Base-by-base conservation (phyloP, 176 grass and related monocot genomes). In the Oryza coarctata region DNA sequence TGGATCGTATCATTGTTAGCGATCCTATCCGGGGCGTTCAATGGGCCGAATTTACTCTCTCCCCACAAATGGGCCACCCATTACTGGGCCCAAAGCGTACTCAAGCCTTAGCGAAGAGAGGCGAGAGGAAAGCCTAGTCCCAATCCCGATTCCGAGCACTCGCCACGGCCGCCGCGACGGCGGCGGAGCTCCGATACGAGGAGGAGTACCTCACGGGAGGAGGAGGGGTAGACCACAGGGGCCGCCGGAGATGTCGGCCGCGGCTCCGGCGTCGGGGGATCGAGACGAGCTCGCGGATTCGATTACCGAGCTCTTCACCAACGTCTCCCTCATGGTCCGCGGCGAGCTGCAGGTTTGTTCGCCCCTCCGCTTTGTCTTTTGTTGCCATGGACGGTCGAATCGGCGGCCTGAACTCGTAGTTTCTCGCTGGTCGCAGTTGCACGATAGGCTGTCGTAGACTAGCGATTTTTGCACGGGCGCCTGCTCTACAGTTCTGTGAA, bases 261-360 rank as follows among this genome's bases (percentile, higher is more conserved):
- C 23, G 75, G 80, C 41, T 70, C 66, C 65, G 62, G 73, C 78
- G 75, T 3, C 47, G 36, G 85, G 47, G 23, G 60, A 36, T 50
- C 77, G 83, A 73, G 92, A 94, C 29, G 88, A 92, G 65, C 92
- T 99, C 0, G 83, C 89, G 20, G 96, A 93, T 49, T 91, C 89
- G 3, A 80, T 99, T 12, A 64, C 38, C 1, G 93, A 92, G 80
- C 89, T 99, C 83, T 95, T 99, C 96, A 50, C 83, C 72, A 86
- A 87, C 84, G 80, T 95, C 68, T 92, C 96, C 85, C 39, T 85
- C 68, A 99, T 93, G 93, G 87, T 95, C 73, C 88, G 92, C 88
- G 88, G 90, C 80, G 93, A 99, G 84, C 93, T 99, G 39, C 88
- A 99, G 96, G 96, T 93, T 9, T 12, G 47, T n/a, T 6, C 3